Conservation (phyloP, 371 early-diverging fungal genomes). For the Chytridium lagenaria region DNA sequence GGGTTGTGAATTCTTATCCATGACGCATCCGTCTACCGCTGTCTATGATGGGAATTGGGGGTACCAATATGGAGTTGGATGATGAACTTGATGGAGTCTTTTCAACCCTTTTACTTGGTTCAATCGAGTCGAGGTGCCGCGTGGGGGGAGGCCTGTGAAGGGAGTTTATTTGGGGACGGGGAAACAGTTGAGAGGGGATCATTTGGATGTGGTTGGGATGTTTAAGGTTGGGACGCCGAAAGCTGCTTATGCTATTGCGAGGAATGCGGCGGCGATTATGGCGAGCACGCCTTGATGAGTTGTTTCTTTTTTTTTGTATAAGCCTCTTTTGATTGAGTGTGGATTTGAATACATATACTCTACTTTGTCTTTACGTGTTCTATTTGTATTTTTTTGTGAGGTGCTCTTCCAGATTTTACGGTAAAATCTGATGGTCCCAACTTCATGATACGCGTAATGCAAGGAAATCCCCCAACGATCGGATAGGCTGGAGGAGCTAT, state of each 20-base stretch:
- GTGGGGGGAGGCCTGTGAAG: not conserved
- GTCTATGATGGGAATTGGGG: not conserved
- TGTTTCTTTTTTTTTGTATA: not conserved
- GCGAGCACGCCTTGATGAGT: not conserved
- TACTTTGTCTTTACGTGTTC: no score
- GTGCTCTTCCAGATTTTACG: no score
- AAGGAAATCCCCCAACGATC: no score
- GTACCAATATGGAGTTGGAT: not conserved
- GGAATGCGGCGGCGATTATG: not conserved
- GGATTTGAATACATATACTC: no score
- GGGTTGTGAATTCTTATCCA: not conserved
- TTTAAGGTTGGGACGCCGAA: not conserved
- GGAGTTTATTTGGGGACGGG: not conserved
- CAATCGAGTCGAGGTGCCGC: no score
- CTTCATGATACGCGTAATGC: no score
- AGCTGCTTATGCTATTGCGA: not conserved
- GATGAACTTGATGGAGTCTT: constrained; percentile 1
- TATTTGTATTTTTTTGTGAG: no score
- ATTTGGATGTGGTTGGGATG: not conserved
- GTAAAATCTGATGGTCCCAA: no score
- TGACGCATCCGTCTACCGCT: constrained; percentile 1
- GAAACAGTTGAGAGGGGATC: not conserved
- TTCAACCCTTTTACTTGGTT: no score
- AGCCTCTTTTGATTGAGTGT: no score
- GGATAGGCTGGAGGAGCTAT: no score